Base-by-base conservation (phyloP, 768 basidiomycete genomes). In the Suillus placidus region DNA sequence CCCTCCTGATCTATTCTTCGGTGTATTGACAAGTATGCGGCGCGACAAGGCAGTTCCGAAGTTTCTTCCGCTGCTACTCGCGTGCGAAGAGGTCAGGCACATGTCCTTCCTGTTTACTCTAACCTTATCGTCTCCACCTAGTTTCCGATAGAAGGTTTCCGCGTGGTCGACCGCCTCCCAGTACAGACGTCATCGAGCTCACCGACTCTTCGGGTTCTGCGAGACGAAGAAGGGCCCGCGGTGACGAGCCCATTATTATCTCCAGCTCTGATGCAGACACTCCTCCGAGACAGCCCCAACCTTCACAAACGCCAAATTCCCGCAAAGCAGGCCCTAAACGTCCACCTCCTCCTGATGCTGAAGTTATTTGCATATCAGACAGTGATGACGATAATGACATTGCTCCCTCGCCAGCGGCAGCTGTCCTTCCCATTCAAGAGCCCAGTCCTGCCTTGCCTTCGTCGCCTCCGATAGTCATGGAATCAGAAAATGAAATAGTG, bases 311-410 rank as follows among this genome's bases (percentile, higher is more conserved):
- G 30, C 49, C 30, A 26, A 32, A 8, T 12, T 57, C 13, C 37
- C 38, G 62, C 40, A 47, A 60, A 18, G 42, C 52, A n/a, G 20
- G 37, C 40, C 57, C 47, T 20, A 40, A 23, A 54, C 26, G 0
- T 0, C 68, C 66, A 32, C 72, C 67, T 1, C 69, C 69, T 23
- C 2, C 7, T n/a, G 30, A 66, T 5, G 68, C 12, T 8, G 76
- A 76, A 37, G 73, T 78, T 20, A 77, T 77, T n/a, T 69, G 66
- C 13, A 62, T 78, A n/a, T 60, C 63, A 13, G 76, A 78, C 23
- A 78, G 73, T 20, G 75, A 76, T 0, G 66, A 69, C 4, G 71
- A 68, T 12, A 1, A 13, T 34, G 56, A 32, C 4, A 14, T 52
- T 42, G 34, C 23, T 32, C 51, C 38, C 7, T 35, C 62, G 12